Percentiles rank a stretch among this genome's conserved stretches.
Conservation (phyloP, 768 basidiomycete genomes). For the Naganishia friedmannii region DNA sequence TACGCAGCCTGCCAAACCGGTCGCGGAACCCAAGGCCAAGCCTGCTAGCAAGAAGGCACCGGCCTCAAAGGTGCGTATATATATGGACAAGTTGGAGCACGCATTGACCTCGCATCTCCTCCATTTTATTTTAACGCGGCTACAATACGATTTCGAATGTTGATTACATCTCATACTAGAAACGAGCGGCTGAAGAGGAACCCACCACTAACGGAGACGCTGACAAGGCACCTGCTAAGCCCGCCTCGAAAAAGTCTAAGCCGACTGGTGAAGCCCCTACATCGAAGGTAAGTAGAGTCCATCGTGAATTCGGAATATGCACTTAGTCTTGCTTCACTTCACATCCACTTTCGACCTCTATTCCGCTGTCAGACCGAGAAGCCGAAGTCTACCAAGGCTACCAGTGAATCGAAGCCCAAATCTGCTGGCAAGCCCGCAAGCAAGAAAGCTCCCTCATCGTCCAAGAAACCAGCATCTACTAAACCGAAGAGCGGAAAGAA, state of each 20-base stretch:
- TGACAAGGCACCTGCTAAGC: conserved; percentile 31
- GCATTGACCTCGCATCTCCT: background rate
- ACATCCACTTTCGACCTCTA: background rate
- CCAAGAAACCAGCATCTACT: conserved; percentile 30
- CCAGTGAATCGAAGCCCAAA: conserved; percentile 15
- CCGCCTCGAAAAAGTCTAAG: conserved; percentile 30
- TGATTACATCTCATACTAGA: conserved; percentile 19
- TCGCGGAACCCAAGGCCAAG: conserved; percentile 20
- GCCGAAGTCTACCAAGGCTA: conserved; percentile 27
- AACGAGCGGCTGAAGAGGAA: conserved; percentile 33
- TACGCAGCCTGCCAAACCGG: conserved; percentile 18
- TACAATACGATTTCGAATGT: background rate
- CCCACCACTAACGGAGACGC: conserved; percentile 29
- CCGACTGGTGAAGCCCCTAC: conserved; percentile 21
- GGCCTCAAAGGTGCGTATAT: conserved; percentile 35
- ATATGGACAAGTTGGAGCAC: background rate
- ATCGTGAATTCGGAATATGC: too few species aligned
- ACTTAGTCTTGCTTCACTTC: too few species aligned
- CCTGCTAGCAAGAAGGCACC: conserved; percentile 34
- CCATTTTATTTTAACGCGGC: too few species aligned
- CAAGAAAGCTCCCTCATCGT: conserved; percentile 25
- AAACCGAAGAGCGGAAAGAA: conserved; percentile 34
- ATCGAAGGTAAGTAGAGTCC: background rate
- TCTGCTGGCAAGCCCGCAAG: conserved; percentile 24
- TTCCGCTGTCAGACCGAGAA: too few species aligned